A percentile compares a stretch with the other conserved stretches of the same genome.
Conservation (phyloP, 2,329 filamentous ascomycete species). For the Xylariaceae sp. region DNA sequence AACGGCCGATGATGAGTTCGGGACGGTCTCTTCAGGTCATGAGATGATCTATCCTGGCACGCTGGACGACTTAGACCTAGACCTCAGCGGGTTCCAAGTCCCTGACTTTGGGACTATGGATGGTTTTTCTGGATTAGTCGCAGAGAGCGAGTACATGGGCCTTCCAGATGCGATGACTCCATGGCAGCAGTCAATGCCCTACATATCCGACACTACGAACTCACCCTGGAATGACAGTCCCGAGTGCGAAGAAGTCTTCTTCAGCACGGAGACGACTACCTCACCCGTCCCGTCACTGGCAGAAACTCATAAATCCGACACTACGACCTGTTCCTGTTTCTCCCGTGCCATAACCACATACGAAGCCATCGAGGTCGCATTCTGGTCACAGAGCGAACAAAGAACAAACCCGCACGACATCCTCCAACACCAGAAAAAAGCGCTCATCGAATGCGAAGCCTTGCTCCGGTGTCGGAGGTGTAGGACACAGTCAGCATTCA, state of each 20-base stretch:
- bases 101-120: conserved; percentile 16
- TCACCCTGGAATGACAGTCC: conserved; percentile 16
- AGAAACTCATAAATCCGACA: neutral
- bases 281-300: conserved; percentile 10
- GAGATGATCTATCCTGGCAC: conserved; percentile 11
- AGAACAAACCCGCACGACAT: conserved; percentile 17
- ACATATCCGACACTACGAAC: conserved; percentile 9
- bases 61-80: conserved; percentile 16
- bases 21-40: conserved; percentile 11
- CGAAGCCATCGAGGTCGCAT: conserved; percentile 18
- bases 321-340: conserved; percentile 13
- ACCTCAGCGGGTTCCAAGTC: conserved; percentile 13
- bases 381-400: conserved; percentile 16
- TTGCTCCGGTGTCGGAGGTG: conserved; percentile 17
- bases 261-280: conserved; percentile 3
- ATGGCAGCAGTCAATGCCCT: conserved; percentile 18
- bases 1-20: conserved; percentile 12
- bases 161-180: conserved; percentile 15
- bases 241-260: conserved; percentile 14
- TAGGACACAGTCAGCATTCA: conserved; percentile 17
- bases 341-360: conserved; percentile 16
- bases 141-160: conserved; percentile 18
- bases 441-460: conserved; percentile 17
- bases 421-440: conserved; percentile 18
- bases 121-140: conserved; percentile 8